Evolutionary conservation across 2,329 filamentous ascomycete genomes (phyloP).

Genomic region (Exophiala sideris): DNA sequence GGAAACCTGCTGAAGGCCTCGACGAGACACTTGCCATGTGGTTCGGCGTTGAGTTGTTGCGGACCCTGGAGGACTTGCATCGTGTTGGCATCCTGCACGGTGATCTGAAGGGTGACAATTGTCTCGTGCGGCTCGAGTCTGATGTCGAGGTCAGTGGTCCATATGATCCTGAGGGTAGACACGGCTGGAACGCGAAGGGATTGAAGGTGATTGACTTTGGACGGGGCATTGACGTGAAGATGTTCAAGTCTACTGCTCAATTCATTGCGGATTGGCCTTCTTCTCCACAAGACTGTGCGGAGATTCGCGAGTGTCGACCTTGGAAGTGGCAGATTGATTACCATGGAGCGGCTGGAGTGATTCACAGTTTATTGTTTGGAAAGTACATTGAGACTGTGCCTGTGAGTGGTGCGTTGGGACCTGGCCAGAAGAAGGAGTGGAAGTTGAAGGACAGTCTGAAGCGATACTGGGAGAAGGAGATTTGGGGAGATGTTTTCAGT

Average conservation of each 20-base stretch:
- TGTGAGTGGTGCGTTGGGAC: constrained; percentile 21
- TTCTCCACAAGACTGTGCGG: constrained; percentile 79
- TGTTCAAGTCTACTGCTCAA: constrained; percentile 70
- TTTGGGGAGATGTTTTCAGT: constrained; percentile 82
- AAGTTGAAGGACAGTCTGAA: constrained; percentile 79
- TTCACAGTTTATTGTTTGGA: constrained; percentile 88
- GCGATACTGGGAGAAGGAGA: constrained; percentile 92
- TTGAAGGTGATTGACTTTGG: constrained; percentile 92
- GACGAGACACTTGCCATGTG: constrained; percentile 94
- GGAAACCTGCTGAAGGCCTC: constrained; percentile 53
- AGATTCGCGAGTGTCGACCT: constrained; percentile 88
- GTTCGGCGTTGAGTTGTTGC: constrained; percentile 85
- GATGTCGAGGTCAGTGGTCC: constrained; percentile 50
- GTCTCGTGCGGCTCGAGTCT: constrained; percentile 69
- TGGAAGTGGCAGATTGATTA: constrained; percentile 99
- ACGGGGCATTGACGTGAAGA: constrained; percentile 86
- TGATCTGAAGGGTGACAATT: constrained; percentile 94
- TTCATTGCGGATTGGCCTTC: constrained; percentile 98
- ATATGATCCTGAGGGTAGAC: constrained; percentile 69
- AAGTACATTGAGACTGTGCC: constrained; percentile 81
- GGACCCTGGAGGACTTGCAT: constrained; percentile 85
- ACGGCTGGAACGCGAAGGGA: constrained; percentile 77
- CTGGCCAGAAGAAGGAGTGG: constrained; percentile 61
- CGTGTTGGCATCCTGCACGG: constrained; percentile 77
- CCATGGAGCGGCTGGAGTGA: constrained; percentile 81